phyloP scores from a whole-genome alignment of 2,329 filamentous ascomycete genomes.

The Nemania sp. region DNA sequence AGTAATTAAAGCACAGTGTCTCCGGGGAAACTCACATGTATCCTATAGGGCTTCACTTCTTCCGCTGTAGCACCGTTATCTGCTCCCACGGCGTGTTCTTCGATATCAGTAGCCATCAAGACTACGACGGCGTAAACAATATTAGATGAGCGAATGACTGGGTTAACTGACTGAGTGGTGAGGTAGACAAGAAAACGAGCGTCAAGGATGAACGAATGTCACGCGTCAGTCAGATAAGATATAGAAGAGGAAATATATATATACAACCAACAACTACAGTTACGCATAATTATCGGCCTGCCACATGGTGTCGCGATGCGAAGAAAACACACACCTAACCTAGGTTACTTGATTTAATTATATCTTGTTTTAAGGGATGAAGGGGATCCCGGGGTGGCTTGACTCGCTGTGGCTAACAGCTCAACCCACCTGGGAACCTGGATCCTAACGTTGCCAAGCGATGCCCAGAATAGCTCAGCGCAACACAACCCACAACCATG shows the following conservation, averaged over 20 bases:
- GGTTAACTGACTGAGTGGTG: not conserved
- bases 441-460: constrained; percentile 18
- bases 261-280: not conserved
- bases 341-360: constrained; percentile 35
- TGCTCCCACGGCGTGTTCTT: constrained; percentile 35
- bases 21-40: constrained; percentile 53
- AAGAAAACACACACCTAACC: not conserved
- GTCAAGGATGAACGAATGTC: not conserved
- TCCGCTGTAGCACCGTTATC: constrained; percentile 41
- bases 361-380: constrained; percentile 34
- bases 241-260: not conserved
- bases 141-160: constrained; percentile 4
- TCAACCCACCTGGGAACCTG: too few species aligned
- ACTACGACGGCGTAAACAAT: not conserved
- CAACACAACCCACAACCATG: too few species aligned
- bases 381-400: constrained; percentile 36
- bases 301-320: constrained; percentile 12
- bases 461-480: constrained; percentile 21
- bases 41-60: constrained; percentile 59
- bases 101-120: constrained; percentile 35
- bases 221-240: not conserved
- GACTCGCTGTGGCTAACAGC: constrained; percentile 40
- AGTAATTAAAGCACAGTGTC: too few species aligned
- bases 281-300: not conserved
- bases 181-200: not conserved